These are phyloP conservation scores for Chlamydomonas reinhardtii DNA, from an alignment of 163 green algal genomes.

Conservation along the genomic window DNA sequence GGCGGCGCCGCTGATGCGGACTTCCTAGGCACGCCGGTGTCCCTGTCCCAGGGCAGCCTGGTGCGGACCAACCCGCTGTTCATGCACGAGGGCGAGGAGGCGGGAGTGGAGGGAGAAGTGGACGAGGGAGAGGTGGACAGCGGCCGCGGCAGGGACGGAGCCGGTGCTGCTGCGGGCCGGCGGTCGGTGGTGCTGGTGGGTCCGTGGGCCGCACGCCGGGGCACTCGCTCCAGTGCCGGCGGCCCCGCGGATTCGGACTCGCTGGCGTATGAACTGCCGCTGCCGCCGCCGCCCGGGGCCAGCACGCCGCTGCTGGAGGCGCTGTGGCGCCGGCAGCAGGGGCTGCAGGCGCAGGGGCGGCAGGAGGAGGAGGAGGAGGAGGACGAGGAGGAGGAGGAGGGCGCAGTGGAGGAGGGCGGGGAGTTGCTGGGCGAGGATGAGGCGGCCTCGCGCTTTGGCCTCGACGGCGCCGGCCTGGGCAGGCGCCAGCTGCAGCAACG, in stretches of 20 bases:
- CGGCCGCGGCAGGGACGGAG: background rate
- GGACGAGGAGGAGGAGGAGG: background rate
- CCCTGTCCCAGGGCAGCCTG: background rate
- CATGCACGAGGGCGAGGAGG: background rate
- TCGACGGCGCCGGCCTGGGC: background rate
- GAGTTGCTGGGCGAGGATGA: background rate
- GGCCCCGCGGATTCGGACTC: conserved; percentile 2
- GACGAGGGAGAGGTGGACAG: background rate
- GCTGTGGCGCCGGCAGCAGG: background rate
- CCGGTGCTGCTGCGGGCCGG: too few relatives aligned
- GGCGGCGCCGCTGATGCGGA: too few relatives aligned
- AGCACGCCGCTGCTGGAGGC: background rate
- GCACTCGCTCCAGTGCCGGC: background rate
- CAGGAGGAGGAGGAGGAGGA: too few relatives aligned
- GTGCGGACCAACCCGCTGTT: conserved; percentile 36
- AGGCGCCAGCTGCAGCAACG: too few relatives aligned
- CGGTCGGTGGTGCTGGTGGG: background rate
- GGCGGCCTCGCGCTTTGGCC: background rate
- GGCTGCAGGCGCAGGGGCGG: background rate
- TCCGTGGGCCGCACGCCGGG: background rate
- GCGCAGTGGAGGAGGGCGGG: background rate
- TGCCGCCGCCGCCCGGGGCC: conserved; percentile 1
- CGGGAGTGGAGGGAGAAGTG: background rate
- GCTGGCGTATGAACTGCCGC: conserved; percentile 12
- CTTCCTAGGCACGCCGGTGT: too few relatives aligned